Percentiles rank a stretch among this genome's conserved stretches.
These are phyloP conservation scores for Protostelium mycophagum DNA, from an alignment of 78 protist genomes.

Conservation along the genomic window DNA sequence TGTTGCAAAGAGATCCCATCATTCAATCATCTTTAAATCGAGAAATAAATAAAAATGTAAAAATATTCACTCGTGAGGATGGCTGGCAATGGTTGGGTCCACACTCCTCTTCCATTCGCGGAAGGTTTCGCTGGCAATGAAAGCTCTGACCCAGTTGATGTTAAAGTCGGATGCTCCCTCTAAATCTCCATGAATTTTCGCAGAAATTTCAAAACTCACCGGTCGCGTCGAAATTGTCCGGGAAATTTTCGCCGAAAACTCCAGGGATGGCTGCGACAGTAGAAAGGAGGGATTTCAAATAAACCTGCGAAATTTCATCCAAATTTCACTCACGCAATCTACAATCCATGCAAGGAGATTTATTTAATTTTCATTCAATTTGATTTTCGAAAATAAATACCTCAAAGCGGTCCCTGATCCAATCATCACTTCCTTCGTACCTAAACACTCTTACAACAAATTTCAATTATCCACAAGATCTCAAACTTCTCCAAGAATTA, in stretches of 20 bases:
- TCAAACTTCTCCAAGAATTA: no score
- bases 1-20: no score
- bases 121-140: neutral
- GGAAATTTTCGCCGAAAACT: neutral
- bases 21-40: no score
- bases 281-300: neutral
- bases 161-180: neutral
- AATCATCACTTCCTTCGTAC: neutral
- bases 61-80: neutral
- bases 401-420: neutral
- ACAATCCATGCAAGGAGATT: no score
- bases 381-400: neutral
- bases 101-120: neutral
- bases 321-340: no score
- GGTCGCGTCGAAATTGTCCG: neutral
- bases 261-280: neutral
- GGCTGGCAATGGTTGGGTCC: neutral
- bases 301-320: no score
- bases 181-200: no score
- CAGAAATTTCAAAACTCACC: neutral
- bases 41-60: no score
- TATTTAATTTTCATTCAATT: neutral
- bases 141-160: neutral
- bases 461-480: no score
- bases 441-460: no score